A percentile compares a stretch with the other conserved stretches of the same genome.
Conservation (phyloP, 306 rosid species). For the Aeschynomene evenia region DNA sequence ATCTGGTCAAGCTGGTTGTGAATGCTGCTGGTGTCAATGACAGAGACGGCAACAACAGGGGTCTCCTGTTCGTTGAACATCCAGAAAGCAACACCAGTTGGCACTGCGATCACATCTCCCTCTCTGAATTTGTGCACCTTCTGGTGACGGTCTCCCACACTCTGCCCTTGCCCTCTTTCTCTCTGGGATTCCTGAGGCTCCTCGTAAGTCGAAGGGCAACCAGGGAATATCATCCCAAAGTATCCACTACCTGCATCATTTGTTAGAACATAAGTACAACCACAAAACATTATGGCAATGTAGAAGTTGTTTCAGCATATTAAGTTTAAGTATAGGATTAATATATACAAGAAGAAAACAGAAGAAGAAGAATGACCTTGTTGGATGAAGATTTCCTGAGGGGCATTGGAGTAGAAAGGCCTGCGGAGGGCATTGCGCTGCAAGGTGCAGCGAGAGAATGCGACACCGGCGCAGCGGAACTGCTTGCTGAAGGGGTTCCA, state of each 20-base stretch:
- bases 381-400: constrained; percentile 34
- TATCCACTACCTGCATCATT: constrained; percentile 28
- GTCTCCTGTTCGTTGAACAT: constrained; percentile 30
- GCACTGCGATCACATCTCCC: constrained; percentile 40
- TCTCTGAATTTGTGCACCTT: constrained; percentile 27
- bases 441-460: constrained; percentile 33
- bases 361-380: constrained; percentile 22
- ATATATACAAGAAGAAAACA: no score
- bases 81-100: constrained; percentile 34
- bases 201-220: constrained; percentile 31
- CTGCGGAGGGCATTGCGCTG: constrained; percentile 20
- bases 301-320: no score
- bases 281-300: no score
- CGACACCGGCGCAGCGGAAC: constrained; percentile 30
- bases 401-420: constrained; percentile 38
- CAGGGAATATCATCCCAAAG: constrained; percentile 30
- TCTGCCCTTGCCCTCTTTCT: not conserved
- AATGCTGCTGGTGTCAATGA: constrained; percentile 41
- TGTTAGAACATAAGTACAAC: not conserved
- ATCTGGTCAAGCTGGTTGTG: constrained; percentile 60
- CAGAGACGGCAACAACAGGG: constrained; percentile 36
- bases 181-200: constrained; percentile 32
- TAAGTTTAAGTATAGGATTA: no score
- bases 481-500: constrained; percentile 38
- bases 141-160: constrained; percentile 35